A percentile compares a stretch with the other conserved stretches of the same genome.
Evolutionary conservation across 192 early-diverging fungal genomes (phyloP).

Genomic region (Geranomyces michiganensis): DNA sequence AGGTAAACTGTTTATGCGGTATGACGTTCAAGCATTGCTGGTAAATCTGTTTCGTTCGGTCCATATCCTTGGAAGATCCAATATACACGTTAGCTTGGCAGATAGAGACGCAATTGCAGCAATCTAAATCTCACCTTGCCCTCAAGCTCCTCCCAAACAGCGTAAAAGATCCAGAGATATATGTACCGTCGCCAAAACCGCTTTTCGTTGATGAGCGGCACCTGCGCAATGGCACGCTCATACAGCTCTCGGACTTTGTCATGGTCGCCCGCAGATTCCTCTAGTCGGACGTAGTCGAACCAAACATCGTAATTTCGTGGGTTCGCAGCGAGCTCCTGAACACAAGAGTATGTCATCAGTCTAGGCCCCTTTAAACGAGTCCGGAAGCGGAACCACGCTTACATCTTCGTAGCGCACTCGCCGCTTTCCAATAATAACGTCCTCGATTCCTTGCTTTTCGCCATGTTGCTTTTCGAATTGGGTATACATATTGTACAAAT

Average conservation of each 20-base stretch:
- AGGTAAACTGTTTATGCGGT: slow-evolving; percentile 93
- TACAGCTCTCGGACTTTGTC: slow-evolving; percentile 90
- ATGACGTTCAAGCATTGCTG: slow-evolving; percentile 77
- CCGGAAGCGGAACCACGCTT: not conserved
- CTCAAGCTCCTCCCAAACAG: slow-evolving; percentile 90
- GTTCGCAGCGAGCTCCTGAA: slow-evolving; percentile 59
- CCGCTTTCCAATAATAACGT: slow-evolving; percentile 86
- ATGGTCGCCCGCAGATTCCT: slow-evolving; percentile 74
- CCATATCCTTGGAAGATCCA: slow-evolving; percentile 63
- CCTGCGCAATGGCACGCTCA: slow-evolving; percentile 90
- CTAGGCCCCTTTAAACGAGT: not conserved
- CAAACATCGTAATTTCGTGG: slow-evolving; percentile 97
- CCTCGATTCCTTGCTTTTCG: slow-evolving; percentile 83
- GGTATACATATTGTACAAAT: slow-evolving; percentile 91
- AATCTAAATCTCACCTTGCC: slow-evolving; percentile 59
- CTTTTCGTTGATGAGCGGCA: slow-evolving; percentile 86
- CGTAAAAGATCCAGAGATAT: slow-evolving; percentile 98
- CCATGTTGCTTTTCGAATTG: slow-evolving; percentile 98
- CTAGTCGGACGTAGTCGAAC: slow-evolving; percentile 93
- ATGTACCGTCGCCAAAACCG: slow-evolving; percentile 96
- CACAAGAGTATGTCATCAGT: not conserved
- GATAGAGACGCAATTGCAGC: slow-evolving; percentile 12
- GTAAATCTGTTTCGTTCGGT: slow-evolving; percentile 84
- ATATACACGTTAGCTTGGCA: not conserved
- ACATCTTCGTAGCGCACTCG: slow-evolving; percentile 86